Evolutionary conservation across 2,329 filamentous ascomycete genomes (phyloP).

Genomic region (Cephalotrichum gorgonifer): DNA sequence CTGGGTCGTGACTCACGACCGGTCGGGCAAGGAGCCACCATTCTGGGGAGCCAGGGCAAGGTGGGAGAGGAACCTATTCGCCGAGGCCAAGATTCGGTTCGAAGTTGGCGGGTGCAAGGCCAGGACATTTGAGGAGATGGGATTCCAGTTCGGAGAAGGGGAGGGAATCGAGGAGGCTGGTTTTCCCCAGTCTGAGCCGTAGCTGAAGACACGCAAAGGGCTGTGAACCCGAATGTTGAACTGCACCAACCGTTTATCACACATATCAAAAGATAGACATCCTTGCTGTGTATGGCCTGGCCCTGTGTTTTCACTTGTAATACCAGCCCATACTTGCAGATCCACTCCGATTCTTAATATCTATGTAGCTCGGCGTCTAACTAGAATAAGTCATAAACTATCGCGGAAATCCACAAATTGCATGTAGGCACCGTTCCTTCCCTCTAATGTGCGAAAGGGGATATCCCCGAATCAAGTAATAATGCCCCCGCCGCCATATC

Average conservation of each 20-base stretch:
- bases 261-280: no score
- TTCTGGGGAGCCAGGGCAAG: conserved; percentile 60
- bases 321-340: no score
- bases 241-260: no score
- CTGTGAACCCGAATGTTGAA: no score
- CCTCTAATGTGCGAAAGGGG: neutral
- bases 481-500: neutral
- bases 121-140: conserved; percentile 59
- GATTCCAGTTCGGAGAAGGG: conserved; percentile 34
- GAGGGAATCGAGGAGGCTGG: neutral
- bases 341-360: neutral
- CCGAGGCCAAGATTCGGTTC: conserved; percentile 63
- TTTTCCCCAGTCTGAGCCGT: conserved; percentile 1
- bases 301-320: no score
- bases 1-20: conserved; percentile 43
- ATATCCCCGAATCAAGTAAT: neutral
- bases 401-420: no score
- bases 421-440: neutral
- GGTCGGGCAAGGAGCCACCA: conserved; percentile 55
- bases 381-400: neutral
- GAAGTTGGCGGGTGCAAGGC: conserved; percentile 53
- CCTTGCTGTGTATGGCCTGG: no score
- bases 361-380: neutral
- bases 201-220: no score
- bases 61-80: conserved; percentile 62